Evolutionary conservation across 768 basidiomycete species (phyloP).

Genomic region (Mycena vulgaris): DNA sequence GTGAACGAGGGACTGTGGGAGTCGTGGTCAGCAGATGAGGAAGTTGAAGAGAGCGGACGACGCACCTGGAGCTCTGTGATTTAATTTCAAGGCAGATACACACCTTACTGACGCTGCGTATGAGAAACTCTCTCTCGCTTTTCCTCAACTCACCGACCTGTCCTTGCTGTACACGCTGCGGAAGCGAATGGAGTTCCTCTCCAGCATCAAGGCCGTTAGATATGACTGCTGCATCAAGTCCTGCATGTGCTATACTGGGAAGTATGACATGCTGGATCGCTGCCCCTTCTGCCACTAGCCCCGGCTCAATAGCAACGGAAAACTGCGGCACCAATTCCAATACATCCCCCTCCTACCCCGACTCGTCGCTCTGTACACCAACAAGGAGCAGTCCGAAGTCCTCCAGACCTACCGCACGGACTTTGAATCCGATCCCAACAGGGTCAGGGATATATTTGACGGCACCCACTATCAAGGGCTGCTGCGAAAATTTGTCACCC

Average conservation of each 20-base stretch:
- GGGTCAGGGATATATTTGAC: constrained; percentile 50
- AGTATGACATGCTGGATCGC: background rate
- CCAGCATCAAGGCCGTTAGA: background rate
- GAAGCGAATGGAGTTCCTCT: background rate
- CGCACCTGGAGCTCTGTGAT: too few relatives aligned
- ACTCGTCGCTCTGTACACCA: background rate
- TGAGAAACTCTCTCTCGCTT: background rate
- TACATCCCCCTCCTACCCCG: background rate
- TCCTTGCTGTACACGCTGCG: background rate
- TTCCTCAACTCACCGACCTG: background rate
- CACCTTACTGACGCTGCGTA: background rate
- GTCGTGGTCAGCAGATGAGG: too few relatives aligned
- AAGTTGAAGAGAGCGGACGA: background rate
- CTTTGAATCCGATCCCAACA: background rate
- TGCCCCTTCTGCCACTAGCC: background rate
- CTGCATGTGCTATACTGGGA: background rate
- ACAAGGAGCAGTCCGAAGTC: background rate
- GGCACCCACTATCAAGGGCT: constrained; percentile 41
- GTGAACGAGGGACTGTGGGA: background rate
- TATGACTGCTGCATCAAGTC: background rate
- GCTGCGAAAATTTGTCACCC: constrained; percentile 26
- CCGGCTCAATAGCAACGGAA: background rate
- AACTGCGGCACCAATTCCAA: background rate
- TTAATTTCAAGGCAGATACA: too few relatives aligned
- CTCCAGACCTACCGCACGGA: background rate